phyloP scores from a whole-genome alignment of 129 eudicot genomes.

The Escallonia herrerae region DNA sequence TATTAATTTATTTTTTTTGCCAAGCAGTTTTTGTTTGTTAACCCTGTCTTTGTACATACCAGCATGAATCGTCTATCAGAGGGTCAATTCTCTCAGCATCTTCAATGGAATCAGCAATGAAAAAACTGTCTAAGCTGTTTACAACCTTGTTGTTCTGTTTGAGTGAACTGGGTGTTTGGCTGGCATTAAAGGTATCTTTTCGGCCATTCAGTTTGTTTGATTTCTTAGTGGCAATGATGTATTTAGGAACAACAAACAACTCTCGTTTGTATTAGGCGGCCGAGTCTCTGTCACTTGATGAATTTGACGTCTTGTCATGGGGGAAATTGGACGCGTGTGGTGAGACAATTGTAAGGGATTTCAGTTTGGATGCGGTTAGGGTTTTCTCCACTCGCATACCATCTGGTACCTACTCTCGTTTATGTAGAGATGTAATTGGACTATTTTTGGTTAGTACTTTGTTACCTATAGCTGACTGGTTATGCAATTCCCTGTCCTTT shows the following conservation, averaged over 20 bases:
- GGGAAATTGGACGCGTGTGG: conserved; percentile 37
- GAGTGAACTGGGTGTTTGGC: conserved; percentile 65
- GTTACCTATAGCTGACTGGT: not conserved
- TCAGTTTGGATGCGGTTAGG: conserved; percentile 33
- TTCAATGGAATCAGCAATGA: conserved; percentile 28
- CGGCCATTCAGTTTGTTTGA: not conserved
- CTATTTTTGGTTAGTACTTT: too few relatives aligned
- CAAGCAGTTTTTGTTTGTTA: not conserved
- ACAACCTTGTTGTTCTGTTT: conserved; percentile 39
- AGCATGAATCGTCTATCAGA: conserved; percentile 36
- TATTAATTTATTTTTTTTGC: not conserved
- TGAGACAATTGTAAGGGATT: conserved; percentile 36
- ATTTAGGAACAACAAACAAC: not conserved
- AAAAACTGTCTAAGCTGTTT: conserved; percentile 31
- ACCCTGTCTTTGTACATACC: conserved; percentile 2
- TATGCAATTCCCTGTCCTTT: not conserved
- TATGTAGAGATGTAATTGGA: too few relatives aligned
- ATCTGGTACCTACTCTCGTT: conserved; percentile 38
- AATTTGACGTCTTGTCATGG: conserved; percentile 46
- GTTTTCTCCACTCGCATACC: conserved; percentile 36
- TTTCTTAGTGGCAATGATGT: not conserved
- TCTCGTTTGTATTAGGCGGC: conserved; percentile 49
- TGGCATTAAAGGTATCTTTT: conserved; percentile 57
- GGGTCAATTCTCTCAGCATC: conserved; percentile 27
- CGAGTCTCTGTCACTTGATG: conserved; percentile 41